Base-by-base conservation (phyloP, 108 stramenopile species). In the Aurantiochytrium sp. region DNA sequence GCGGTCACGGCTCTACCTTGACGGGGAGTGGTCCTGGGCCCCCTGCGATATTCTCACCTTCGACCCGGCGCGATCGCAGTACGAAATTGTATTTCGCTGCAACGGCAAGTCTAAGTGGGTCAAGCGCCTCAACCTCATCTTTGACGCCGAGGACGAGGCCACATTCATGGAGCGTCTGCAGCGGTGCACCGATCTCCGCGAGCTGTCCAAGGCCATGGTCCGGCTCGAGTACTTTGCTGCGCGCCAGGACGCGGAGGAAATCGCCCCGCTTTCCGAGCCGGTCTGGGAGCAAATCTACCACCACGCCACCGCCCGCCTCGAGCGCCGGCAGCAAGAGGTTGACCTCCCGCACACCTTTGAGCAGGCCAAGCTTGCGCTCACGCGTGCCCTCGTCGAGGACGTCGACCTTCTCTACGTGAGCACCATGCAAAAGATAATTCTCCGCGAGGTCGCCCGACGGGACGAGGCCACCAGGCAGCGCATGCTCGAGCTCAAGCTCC, bases 191-290 rank as follows among this genome's bases (percentile, higher is more conserved):
- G 39, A 31, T 17, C 36, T 89, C 3, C 89, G 92, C 17, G 89
- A 93, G 5, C 69, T 87, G 17, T 87, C 92, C 4, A 93, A 92
- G 88, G 55, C 52, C 37, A 68, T 86, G 37, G 88, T 93, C 6
- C 73, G 93, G 15, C 90, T 93, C 27, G 92, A 93, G 52, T 89
- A 91, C 87, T 93, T 91, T 87, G 88, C 92, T 8, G 69, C 90
- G 27, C 55, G 89, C 27, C 92, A 92, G 37, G 90, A 90, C 24
- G 88, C 86, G 37, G 37, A 91, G 52, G 90, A 90, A 15, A 89
- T 81, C 32, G 73, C 45, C 6, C 73, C 73, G 6, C 45, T 81
- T 19, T 81, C 73, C 12, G 73, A 81, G 39, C 73, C 73, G 15
- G 73, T 81, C 21, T 81, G 73, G 73, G 42, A 81, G 24, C 39